Evolutionary conservation across 257 asterid genomes (phyloP).

Genomic region (Lavandula angustifolia): DNA sequence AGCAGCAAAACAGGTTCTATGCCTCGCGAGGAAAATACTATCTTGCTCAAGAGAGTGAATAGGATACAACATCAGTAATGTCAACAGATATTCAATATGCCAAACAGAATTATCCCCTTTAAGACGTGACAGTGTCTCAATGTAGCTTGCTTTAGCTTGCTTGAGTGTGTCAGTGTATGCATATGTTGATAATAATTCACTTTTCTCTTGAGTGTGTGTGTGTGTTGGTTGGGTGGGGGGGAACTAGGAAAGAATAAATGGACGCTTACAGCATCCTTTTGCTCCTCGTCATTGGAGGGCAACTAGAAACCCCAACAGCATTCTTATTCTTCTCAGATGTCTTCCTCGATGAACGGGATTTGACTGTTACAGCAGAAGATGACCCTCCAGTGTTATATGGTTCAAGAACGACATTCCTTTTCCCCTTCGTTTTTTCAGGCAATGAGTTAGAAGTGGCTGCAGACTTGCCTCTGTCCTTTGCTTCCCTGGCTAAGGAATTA

Average conservation of each 20-base stretch:
- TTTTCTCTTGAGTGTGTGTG: not conserved
- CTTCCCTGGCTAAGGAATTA: slow-evolving; percentile 21
- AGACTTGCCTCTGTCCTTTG: slow-evolving; percentile 1
- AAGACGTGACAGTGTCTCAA: not conserved
- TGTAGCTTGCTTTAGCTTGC: slow-evolving; percentile 2
- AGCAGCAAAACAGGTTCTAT: slow-evolving; percentile 3
- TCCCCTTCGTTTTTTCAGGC: slow-evolving; percentile 28
- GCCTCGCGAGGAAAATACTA: slow-evolving; percentile 15
- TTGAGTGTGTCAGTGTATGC: not conserved
- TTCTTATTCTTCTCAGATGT: slow-evolving; percentile 37
- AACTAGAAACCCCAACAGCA: slow-evolving; percentile 49
- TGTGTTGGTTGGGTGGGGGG: not conserved
- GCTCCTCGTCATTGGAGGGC: slow-evolving; percentile 54
- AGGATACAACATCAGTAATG: slow-evolving; percentile 6
- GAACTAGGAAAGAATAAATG: slow-evolving; percentile 25
- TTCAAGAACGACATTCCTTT: slow-evolving; percentile 33
- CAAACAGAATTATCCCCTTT: not conserved
- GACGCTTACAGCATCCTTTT: slow-evolving; percentile 36
- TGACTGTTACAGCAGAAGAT: slow-evolving; percentile 30
- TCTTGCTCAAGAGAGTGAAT: slow-evolving; percentile 8
- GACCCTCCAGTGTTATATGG: slow-evolving; percentile 35
- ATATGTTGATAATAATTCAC: not conserved
- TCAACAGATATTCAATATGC: slow-evolving; percentile 14
- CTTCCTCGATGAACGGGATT: slow-evolving; percentile 30
- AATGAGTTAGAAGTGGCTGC: not conserved